Evolutionary conservation across 2,329 filamentous ascomycete genomes (phyloP).

Genomic region (Graphilbum ipis-grandicollis): DNA sequence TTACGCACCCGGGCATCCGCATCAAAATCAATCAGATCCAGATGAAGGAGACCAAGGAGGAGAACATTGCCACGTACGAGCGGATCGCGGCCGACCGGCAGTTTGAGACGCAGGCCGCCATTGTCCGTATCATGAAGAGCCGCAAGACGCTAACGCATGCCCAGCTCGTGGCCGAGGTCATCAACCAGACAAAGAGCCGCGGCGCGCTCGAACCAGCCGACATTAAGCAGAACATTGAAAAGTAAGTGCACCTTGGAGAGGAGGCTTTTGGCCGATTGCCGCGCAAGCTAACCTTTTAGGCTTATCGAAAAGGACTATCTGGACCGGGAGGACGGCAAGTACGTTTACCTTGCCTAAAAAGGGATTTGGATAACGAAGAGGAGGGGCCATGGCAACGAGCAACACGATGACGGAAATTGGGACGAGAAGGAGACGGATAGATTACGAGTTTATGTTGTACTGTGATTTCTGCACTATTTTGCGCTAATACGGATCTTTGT

Average conservation of each 20-base stretch:
- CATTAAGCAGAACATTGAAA: constrained; percentile 96
- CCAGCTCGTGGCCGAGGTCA: constrained; percentile 83
- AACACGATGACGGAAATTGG: no score
- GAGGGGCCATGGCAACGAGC: no score
- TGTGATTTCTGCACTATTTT: no score
- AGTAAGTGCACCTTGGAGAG: constrained; percentile 33
- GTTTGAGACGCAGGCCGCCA: constrained; percentile 92
- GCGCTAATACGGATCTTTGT: background rate
- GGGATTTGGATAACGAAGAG: no score
- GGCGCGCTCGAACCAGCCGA: constrained; percentile 72
- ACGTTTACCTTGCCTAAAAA: constrained; percentile 52
- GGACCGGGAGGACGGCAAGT: constrained; percentile 56
- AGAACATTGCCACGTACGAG: constrained; percentile 88
- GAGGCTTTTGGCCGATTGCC: background rate
- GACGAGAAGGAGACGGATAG: no score
- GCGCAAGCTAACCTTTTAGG: constrained; percentile 21
- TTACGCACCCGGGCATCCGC: constrained; percentile 66
- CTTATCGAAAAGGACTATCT: constrained; percentile 90
- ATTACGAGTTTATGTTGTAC: no score
- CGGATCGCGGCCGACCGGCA: constrained; percentile 76
- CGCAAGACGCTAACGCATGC: constrained; percentile 72
- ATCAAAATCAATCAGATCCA: constrained; percentile 99
- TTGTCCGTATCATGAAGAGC: constrained; percentile 94
- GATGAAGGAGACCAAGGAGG: constrained; percentile 84
- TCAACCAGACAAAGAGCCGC: constrained; percentile 71